Evolutionary conservation across 805 yeast genomes (phyloP).

Genomic region (Geotrichum ghanense): DNA sequence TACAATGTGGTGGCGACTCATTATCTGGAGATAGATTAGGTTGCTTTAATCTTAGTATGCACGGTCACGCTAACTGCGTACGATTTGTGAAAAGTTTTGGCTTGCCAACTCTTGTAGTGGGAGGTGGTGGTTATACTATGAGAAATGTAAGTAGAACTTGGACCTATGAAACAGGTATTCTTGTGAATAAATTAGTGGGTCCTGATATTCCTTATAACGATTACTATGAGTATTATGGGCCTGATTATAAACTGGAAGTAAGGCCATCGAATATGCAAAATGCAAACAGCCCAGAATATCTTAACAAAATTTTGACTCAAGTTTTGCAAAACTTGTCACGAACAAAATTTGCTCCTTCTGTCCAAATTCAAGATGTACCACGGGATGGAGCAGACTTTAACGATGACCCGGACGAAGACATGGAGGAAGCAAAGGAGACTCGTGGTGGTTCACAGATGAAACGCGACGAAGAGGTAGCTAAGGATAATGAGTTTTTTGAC

Average conservation of each 20-base stretch:
- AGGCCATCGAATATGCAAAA: conserved; percentile 94
- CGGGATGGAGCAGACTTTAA: conserved; percentile 59
- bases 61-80: conserved; percentile 94
- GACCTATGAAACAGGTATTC: conserved; percentile 85
- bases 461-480: conserved; percentile 60
- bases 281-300: conserved; percentile 86
- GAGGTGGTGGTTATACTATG: conserved; percentile 98
- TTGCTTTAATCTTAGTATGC: conserved; percentile 82
- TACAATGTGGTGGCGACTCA: conserved; percentile 97
- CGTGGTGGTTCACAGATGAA: conserved; percentile 86
- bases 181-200: conserved; percentile 44
- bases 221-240: conserved; percentile 94
- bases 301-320: conserved; percentile 70
- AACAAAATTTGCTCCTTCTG: conserved; percentile 96
- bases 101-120: conserved; percentile 79
- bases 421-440: conserved; percentile 67
- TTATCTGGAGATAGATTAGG: conserved; percentile 89
- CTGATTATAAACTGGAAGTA: conserved; percentile 90
- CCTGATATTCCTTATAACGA: conserved; percentile 83
- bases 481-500: conserved; percentile 70
- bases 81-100: conserved; percentile 81
- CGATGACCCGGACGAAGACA: conserved; percentile 71
- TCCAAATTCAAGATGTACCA: conserved; percentile 84
- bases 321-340: conserved; percentile 70
- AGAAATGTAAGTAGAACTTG: conserved; percentile 89